Evolutionary conservation across 768 basidiomycete species (phyloP).

Genomic region (Fibroporia radiculosa): DNA sequence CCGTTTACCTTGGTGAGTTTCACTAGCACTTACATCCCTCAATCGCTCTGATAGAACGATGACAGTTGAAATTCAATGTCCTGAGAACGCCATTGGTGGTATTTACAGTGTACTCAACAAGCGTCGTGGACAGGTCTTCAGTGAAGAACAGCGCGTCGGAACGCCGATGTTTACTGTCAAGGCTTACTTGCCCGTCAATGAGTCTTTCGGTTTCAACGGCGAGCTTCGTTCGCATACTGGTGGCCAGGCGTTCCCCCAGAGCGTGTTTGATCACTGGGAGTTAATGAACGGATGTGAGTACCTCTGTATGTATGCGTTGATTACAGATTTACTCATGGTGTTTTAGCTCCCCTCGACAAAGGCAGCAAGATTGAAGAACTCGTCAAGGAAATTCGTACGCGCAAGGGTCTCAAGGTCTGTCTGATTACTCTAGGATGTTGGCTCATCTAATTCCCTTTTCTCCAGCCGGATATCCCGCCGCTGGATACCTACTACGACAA

Average conservation of each 20-base stretch:
- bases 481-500: conserved; percentile 95
- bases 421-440: not conserved
- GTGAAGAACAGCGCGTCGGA: conserved; percentile 92
- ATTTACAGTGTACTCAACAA: conserved; percentile 93
- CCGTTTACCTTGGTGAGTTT: conserved; percentile 78
- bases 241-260: conserved; percentile 98
- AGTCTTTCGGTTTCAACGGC: conserved; percentile 97
- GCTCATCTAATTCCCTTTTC: not conserved
- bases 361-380: conserved; percentile 87
- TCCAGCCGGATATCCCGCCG: conserved; percentile 77
- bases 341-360: conserved; percentile 72
- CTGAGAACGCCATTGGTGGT: conserved; percentile 95
- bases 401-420: conserved; percentile 91
- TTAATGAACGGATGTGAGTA: conserved; percentile 70
- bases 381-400: conserved; percentile 70
- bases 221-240: conserved; percentile 87
- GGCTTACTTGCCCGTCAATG: conserved; percentile 87
- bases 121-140: conserved; percentile 97
- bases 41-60: too few relatives aligned
- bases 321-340: conserved; percentile 7
- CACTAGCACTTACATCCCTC: too few relatives aligned
- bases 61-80: conserved; percentile 96
- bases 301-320: not conserved
- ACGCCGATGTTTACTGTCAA: conserved; percentile 99
- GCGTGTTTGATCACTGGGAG: conserved; percentile 92